phyloP scores from a whole-genome alignment of 345 rosid species.

The Salix dunnii region DNA sequence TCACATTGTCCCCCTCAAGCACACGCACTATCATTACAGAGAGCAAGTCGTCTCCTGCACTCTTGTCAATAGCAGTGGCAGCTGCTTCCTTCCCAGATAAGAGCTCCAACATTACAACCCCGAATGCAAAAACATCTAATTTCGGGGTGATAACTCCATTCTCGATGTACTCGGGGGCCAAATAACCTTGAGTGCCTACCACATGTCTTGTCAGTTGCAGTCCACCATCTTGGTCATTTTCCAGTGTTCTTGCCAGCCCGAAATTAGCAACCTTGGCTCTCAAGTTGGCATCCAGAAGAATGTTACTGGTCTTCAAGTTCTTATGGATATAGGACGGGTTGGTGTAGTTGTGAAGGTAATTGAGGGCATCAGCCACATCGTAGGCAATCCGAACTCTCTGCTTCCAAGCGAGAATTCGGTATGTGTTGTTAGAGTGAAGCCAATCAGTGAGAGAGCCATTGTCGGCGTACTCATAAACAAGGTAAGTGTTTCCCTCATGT shows the following conservation, averaged over 20 bases:
- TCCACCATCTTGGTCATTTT: slow-evolving; percentile 39
- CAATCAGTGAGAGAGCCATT: slow-evolving; percentile 68
- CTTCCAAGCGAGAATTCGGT: slow-evolving; percentile 57
- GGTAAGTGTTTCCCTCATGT: slow-evolving; percentile 68
- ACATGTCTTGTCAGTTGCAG: slow-evolving; percentile 75
- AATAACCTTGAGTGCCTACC: slow-evolving; percentile 76
- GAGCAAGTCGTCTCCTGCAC: slow-evolving; percentile 44
- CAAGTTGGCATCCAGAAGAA: slow-evolving; percentile 65
- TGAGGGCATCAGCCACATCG: slow-evolving; percentile 71
- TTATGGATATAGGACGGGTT: slow-evolving; percentile 80
- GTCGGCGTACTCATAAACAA: slow-evolving; percentile 69
- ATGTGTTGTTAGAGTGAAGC: slow-evolving; percentile 41
- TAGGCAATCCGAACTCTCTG: slow-evolving; percentile 74
- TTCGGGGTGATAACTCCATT: slow-evolving; percentile 83
- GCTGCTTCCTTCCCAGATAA: slow-evolving; percentile 73
- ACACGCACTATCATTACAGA: slow-evolving; percentile 46
- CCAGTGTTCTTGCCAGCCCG: slow-evolving; percentile 63
- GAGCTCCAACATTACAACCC: slow-evolving; percentile 79
- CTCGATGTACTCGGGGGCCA: slow-evolving; percentile 89
- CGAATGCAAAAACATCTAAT: slow-evolving; percentile 78
- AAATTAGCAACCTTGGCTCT: slow-evolving; percentile 79
- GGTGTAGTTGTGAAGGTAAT: slow-evolving; percentile 70
- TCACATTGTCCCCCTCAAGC: slow-evolving; percentile 65
- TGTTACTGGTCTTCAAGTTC: slow-evolving; percentile 74
- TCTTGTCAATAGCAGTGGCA: slow-evolving; percentile 20